A percentile compares a stretch with the other conserved stretches of the same genome.
Conservation (phyloP, 441 rosid species). For the Populus tomentosa region DNA sequence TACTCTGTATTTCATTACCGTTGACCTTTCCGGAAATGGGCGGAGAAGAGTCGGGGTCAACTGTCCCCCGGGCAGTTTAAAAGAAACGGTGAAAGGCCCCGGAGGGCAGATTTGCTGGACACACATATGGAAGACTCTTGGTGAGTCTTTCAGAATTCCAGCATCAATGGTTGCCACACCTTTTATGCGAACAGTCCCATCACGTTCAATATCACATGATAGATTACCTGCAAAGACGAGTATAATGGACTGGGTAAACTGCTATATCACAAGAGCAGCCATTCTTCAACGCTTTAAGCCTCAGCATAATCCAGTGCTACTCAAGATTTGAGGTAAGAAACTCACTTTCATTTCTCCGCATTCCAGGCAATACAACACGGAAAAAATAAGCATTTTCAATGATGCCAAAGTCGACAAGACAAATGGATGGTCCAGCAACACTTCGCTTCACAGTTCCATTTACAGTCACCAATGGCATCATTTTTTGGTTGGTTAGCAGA, state of each 20-base stretch:
- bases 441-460: constrained; percentile 57
- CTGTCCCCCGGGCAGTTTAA: constrained; percentile 86
- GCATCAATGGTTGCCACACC: constrained; percentile 43
- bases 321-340: neutral
- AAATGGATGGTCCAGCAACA: constrained; percentile 43
- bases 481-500: constrained; percentile 19
- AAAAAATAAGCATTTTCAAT: constrained; percentile 60
- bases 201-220: constrained; percentile 43
- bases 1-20: constrained; percentile 41
- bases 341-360: constrained; percentile 50
- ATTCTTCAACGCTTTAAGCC: neutral
- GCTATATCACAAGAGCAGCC: neutral
- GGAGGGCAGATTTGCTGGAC: constrained; percentile 54
- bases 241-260: constrained; percentile 10
- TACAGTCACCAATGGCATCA: constrained; percentile 35
- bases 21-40: constrained; percentile 42
- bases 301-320: neutral
- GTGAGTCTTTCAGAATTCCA: constrained; percentile 27
- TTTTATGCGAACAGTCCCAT: constrained; percentile 53
- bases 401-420: constrained; percentile 62
- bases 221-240: constrained; percentile 41
- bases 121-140: constrained; percentile 36
- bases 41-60: constrained; percentile 64
- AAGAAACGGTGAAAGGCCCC: constrained; percentile 61
- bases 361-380: constrained; percentile 64